phyloP scores from a whole-genome alignment of 768 basidiomycete genomes.

The Lactifluus hygrophoroides region DNA sequence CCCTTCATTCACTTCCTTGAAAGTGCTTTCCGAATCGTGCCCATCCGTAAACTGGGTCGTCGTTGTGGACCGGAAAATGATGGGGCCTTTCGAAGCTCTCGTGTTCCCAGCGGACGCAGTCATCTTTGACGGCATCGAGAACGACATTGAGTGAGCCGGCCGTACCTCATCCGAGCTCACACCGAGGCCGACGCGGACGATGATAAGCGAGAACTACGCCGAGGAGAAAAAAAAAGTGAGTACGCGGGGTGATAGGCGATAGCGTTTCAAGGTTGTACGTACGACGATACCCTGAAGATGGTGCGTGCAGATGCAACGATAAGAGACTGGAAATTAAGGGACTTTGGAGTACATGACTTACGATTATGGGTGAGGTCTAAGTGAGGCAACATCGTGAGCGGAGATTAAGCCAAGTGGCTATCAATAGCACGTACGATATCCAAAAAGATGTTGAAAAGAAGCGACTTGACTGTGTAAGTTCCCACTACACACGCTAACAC shows the following conservation, averaged over 20 bases:
- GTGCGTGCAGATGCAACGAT: neutral
- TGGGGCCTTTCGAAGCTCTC: neutral
- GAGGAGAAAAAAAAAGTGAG: neutral
- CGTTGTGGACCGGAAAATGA: conserved; percentile 14
- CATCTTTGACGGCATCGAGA: conserved; percentile 18
- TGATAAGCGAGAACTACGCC: conserved; percentile 18
- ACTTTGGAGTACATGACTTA: neutral
- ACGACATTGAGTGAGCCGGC: conserved; percentile 6
- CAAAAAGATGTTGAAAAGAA: conserved; percentile 16
- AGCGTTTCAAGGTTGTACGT: conserved; percentile 11
- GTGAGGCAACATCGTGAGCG: neutral
- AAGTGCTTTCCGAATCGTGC: neutral
- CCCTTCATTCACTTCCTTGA: conserved; percentile 5
- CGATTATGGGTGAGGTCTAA: conserved; percentile 16
- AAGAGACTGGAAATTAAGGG: neutral
- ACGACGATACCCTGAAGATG: conserved; percentile 15
- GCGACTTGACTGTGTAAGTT: neutral
- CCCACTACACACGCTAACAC: conserved; percentile 6
- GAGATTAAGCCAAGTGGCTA: neutral
- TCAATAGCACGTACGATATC: conserved; percentile 2
- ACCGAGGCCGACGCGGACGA: conserved; percentile 16
- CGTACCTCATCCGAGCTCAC: conserved; percentile 11
- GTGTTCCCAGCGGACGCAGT: neutral
- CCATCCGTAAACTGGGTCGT: conserved; percentile 12
- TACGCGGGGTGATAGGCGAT: neutral